phyloP scores from a whole-genome alignment of 2,329 filamentous ascomycete species.

The Botryosphaeria agaves region DNA sequence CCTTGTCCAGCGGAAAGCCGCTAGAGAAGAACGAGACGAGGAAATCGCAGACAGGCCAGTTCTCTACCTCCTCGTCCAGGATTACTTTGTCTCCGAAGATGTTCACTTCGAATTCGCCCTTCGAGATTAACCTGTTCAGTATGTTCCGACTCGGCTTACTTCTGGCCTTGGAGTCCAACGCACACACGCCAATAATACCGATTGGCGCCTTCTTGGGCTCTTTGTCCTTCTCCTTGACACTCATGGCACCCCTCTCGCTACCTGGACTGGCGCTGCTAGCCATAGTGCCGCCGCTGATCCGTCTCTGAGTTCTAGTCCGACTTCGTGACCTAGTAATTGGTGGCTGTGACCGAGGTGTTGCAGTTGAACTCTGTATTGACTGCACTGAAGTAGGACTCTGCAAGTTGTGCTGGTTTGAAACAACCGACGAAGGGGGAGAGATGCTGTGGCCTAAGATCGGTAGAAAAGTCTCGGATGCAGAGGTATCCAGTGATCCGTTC shows the following conservation, averaged over 20 bases:
- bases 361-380: too few relatives aligned
- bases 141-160: conserved; percentile 97
- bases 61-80: conserved; percentile 86
- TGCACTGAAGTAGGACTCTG: too few relatives aligned
- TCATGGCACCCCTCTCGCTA: conserved; percentile 42
- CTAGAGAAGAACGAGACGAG: conserved; percentile 97
- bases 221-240: conserved; percentile 36
- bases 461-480: conserved; percentile 12
- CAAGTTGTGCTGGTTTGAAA: too few relatives aligned
- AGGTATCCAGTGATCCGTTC: conserved; percentile 22
- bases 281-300: conserved; percentile 68
- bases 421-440: not conserved
- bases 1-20: conserved; percentile 91
- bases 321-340: conserved; percentile 16
- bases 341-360: too few relatives aligned
- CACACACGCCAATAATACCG: conserved; percentile 77
- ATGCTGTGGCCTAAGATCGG: not conserved
- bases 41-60: conserved; percentile 94
- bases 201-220: conserved; percentile 25
- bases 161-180: conserved; percentile 84
- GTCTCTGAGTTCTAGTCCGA: conserved; percentile 24
- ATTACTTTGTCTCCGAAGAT: conserved; percentile 99
- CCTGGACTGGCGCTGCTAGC: conserved; percentile 61
- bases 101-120: conserved; percentile 86
- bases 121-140: conserved; percentile 74